Evolutionary conservation across 2,329 filamentous ascomycete genomes (phyloP), one percentile per base, ranked within the genome.

Genomic region (Sporothrix inflata): DNA sequence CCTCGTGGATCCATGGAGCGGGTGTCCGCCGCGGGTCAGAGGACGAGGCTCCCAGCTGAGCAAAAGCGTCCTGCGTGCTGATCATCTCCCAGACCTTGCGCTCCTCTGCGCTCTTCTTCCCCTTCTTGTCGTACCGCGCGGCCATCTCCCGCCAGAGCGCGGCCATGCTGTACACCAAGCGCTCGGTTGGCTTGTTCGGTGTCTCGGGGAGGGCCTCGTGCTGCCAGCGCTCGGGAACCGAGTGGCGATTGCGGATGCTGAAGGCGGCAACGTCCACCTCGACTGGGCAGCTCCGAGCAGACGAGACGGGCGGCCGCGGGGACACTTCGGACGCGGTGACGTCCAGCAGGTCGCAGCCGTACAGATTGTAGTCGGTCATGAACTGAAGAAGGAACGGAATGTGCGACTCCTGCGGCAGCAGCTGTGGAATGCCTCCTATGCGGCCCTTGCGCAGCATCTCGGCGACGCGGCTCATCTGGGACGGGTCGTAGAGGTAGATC

Each of bases 321-420:
- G 83, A 85, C 1, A 90, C 88, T 74, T 89, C 92, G 11, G 84
- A 84, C 65, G 8, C 65, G 6, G 47, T 68, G 67, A 90, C 91
- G 73, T 95, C 88, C 75, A 98, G 89, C 77, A 95, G 97, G 71
- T 90, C 91, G 79, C 96, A 99, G 7, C 97, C 97, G 80, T 97
- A 98, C 76, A 99, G 84, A 79, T 98, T 99, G 84, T 97, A 99
- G 80, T 99, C 97, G 75, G 91, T 92, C 96, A 99, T 98, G 88
- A 97, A 99, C 81, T 99, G 97, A 11, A 96, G 86, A 9, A 98
- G 83, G 79, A 94, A 98, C 78, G 97, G 94, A 74, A 98, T 81
- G 79, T 99, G 97, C 21, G 93, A 94, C 82, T 99, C 96, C 78
- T 96, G 97, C 0, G 96, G 95, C 78, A 98, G 95, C 57, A 99